Evolutionary conservation across 352 stramenopile species (phyloP).

Genomic region (Albugo candida): DNA sequence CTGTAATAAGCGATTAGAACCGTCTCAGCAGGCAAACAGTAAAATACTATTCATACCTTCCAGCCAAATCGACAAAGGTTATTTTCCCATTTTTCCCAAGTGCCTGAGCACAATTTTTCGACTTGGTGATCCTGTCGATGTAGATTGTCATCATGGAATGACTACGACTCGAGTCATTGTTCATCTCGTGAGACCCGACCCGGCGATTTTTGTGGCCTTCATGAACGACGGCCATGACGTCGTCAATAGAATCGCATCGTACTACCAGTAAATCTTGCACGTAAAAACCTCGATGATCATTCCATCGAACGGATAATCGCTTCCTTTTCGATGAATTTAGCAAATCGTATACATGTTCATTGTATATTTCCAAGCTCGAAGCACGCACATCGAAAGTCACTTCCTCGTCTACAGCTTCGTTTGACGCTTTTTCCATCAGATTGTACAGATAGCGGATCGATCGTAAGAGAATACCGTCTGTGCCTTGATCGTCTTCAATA

Average conservation of each 20-base stretch:
- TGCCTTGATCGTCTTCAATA: conserved; percentile 14
- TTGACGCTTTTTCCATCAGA: conserved; percentile 21
- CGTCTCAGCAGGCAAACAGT: neutral
- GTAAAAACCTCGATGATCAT: conserved; percentile 52
- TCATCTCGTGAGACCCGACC: conserved; percentile 51
- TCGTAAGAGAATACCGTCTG: conserved; percentile 47
- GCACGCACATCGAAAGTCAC: conserved; percentile 44
- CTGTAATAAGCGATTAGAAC: neutral
- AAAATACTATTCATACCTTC: conserved; percentile 11
- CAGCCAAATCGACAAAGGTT: conserved; percentile 63
- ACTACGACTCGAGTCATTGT: conserved; percentile 60
- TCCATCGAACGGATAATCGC: conserved; percentile 46
- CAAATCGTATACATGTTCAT: conserved; percentile 56
- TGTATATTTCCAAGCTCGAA: conserved; percentile 74
- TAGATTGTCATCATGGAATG: conserved; percentile 62
- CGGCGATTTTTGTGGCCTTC: conserved; percentile 52
- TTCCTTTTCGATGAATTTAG: conserved; percentile 37
- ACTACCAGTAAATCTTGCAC: conserved; percentile 60
- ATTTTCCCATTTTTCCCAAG: conserved; percentile 53
- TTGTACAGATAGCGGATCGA: conserved; percentile 49
- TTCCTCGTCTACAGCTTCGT: conserved; percentile 3
- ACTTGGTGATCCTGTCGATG: conserved; percentile 33
- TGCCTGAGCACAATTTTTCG: conserved; percentile 22
- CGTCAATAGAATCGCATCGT: conserved; percentile 46
- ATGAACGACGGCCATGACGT: conserved; percentile 51